Base-by-base conservation (phyloP, 768 basidiomycete species). In the Panaeolus papilionaceus region DNA sequence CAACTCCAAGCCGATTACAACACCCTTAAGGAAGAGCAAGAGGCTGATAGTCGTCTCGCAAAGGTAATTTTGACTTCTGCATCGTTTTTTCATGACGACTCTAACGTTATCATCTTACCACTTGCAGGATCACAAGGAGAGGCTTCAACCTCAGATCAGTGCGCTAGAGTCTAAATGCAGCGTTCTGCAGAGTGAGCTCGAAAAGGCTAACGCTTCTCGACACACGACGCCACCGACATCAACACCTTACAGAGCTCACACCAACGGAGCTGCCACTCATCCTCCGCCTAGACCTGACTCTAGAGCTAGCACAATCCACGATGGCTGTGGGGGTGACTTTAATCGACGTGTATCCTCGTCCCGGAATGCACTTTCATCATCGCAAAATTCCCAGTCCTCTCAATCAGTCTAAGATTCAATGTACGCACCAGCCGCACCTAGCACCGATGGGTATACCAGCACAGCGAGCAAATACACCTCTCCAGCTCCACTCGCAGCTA, bases 341-440 rank as follows among this genome's bases (percentile, higher is more conserved):
- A 84, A 82, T 65, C 81, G 80, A 40, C 81, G 79, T 62, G 58
- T 74, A 16, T 72, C 75, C 38, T 78, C 79, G 14, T 79, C 80
- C 63, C 66, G 72, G 16, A 71, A 64, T 47, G 64, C 64, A 26
- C 64, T 67, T 62, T 66, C 68, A 11, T 63, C 64, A 44, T 69
- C 69, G 40, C 66, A 64, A 16, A 65, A 64, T 40, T 86, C 89
- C 3, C 85, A 86, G n/a, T 84, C 86, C 45, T 73, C 76, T 64
- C 71, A 84, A 6, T 89, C 90, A 1, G 90, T 93, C 12, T 88
- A 89, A 85, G 89, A 93, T 72, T 94, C 93, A 0, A 93, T 85
- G 76, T 83, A 86, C 66, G 83, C 47, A 49, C 47, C 47, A 49
- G 9, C 47, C 12, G 9, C 84, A 9, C 84, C 84, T 58, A 64